Percentiles rank a stretch among this genome's conserved stretches.
phyloP scores from a whole-genome alignment of 352 stramenopile species.

The Pythium brassicae region DNA sequence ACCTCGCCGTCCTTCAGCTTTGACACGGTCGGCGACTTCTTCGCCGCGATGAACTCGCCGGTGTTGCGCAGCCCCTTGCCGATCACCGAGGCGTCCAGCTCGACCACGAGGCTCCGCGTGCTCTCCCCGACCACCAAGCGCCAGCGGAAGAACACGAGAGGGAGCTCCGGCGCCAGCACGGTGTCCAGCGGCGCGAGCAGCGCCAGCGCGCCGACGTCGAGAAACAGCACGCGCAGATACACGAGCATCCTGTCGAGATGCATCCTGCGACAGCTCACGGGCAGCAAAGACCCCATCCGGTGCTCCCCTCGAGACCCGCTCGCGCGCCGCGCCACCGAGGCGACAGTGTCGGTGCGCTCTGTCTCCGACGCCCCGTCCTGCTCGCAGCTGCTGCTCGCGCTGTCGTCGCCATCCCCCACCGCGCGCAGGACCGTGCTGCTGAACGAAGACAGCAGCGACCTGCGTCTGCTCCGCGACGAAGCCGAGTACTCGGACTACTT shows the following conservation, averaged over 20 bases:
- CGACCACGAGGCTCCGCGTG: background rate
- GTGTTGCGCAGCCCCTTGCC: background rate
- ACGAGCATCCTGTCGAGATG: constrained; percentile 14
- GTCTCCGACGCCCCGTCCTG: background rate
- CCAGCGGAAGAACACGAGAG: constrained; percentile 2
- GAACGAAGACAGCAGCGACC: constrained; percentile 29
- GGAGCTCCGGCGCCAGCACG: background rate
- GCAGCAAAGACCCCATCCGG: background rate
- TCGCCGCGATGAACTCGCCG: constrained; percentile 9
- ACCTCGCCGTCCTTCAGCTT: constrained; percentile 16
- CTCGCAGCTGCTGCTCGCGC: background rate
- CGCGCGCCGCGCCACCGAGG: constrained; percentile 5
- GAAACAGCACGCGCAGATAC: constrained; percentile 1
- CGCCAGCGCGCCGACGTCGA: background rate
- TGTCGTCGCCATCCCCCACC: constrained; percentile 3
- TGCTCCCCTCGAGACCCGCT: background rate
- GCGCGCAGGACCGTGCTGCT: constrained; percentile 22
- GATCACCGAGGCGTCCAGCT: background rate
- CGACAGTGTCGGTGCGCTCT: background rate
- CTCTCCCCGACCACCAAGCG: constrained; percentile 14
- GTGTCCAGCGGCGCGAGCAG: background rate
- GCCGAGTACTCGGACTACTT: constrained; percentile 83
- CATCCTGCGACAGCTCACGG: constrained; percentile 6
- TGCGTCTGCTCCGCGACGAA: constrained; percentile 62
- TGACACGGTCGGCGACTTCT: constrained; percentile 9